A percentile compares a stretch with the other conserved stretches of the same genome.
phyloP scores from a whole-genome alignment of 306 rosid species.

The Prunus mira region DNA sequence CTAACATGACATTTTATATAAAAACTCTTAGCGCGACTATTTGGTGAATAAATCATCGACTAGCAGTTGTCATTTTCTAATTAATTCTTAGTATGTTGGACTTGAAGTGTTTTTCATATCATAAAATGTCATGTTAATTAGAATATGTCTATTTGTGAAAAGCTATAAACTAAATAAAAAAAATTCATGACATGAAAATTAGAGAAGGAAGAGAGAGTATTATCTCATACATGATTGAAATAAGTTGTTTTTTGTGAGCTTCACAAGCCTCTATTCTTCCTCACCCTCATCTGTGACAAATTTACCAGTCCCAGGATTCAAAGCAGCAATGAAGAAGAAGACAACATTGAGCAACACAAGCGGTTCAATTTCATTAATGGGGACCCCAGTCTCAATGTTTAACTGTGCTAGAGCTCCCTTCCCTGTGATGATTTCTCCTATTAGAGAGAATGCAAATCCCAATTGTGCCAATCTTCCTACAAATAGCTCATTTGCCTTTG shows the following conservation, averaged over 20 bases:
- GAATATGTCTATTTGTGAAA: too few species aligned
- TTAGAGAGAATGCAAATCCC: constrained; percentile 87
- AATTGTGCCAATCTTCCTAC: constrained; percentile 98
- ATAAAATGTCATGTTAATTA: too few species aligned
- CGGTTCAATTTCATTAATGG: constrained; percentile 85
- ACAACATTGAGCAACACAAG: constrained; percentile 75
- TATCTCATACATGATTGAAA: constrained; percentile 15
- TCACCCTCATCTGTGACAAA: constrained; percentile 74
- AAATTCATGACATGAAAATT: background rate
- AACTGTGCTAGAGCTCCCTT: constrained; percentile 96
- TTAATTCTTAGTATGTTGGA: too few species aligned
- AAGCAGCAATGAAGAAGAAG: constrained; percentile 93
- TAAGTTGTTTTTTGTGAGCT: background rate
- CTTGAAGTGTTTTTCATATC: too few species aligned
- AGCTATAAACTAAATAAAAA: too few species aligned
- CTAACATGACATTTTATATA: too few species aligned
- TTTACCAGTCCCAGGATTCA: constrained; percentile 95
- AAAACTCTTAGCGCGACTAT: too few species aligned
- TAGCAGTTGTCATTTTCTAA: too few species aligned
- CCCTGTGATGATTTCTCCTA: constrained; percentile 92
- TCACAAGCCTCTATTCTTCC: constrained; percentile 34
- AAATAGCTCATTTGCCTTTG: constrained; percentile 86
- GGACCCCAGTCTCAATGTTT: constrained; percentile 94
- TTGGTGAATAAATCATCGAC: too few species aligned
- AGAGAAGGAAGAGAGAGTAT: background rate